Conservation (phyloP, 2,329 filamentous ascomycete genomes). For the Huntiella decipiens region DNA sequence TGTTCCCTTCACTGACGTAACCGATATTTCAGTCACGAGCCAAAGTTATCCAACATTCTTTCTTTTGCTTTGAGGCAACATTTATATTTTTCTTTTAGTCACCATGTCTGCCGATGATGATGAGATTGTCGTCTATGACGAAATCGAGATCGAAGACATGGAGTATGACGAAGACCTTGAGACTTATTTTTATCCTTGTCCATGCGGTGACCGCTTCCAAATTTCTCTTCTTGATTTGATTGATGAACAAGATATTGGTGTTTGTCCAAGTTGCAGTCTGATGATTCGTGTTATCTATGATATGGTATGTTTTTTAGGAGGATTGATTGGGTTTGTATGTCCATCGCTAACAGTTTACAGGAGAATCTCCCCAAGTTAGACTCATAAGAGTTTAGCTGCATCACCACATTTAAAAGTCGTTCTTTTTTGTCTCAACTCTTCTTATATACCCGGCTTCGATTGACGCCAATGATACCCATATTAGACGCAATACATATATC, state of each 20-base stretch:
- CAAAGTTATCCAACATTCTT: no score
- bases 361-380: neutral
- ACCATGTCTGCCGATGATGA: conserved; percentile 29
- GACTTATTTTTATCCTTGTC: conserved; percentile 91
- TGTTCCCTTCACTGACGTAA: no score
- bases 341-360: neutral
- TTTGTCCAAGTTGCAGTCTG: conserved; percentile 90
- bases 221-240: conserved; percentile 68
- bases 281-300: conserved; percentile 96
- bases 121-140: conserved; percentile 67
- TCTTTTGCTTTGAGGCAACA: no score
- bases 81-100: neutral
- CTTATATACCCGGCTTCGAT: no score
- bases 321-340: no score
- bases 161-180: conserved; percentile 66
- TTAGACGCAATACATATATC: no score
- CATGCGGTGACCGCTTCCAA: conserved; percentile 92
- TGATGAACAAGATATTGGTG: conserved; percentile 84
- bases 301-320: conserved; percentile 31
- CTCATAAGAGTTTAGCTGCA: no score
- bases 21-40: no score
- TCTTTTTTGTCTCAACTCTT: no score
- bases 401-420: no score
- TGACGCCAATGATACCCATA: no score
- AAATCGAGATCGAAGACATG: conserved; percentile 98